A percentile compares a stretch with the other conserved stretches of the same genome.
phyloP scores from a whole-genome alignment of 306 rosid genomes.

The Coriaria nepalensis region DNA sequence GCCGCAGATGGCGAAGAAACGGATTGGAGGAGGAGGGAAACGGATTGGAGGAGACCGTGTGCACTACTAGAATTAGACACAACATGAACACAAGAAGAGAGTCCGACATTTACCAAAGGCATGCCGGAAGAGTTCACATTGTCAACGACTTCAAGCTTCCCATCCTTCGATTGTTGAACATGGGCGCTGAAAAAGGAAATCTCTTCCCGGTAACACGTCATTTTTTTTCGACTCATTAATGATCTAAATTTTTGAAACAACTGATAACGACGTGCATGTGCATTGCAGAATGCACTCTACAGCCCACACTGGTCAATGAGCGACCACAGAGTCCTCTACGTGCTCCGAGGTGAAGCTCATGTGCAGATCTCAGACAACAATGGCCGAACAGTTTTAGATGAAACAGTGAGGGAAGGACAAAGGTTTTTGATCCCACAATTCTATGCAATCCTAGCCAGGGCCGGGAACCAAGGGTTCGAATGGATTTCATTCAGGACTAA shows the following conservation, averaged over 20 bases:
- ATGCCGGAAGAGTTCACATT: conserved; percentile 14
- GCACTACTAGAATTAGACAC: conserved; percentile 12
- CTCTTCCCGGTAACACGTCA: conserved; percentile 12
- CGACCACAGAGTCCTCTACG: conserved; percentile 18
- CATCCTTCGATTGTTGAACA: conserved; percentile 6
- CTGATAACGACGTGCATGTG: too few relatives aligned
- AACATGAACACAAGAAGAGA: conserved; percentile 13
- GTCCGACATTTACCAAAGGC: conserved; percentile 9
- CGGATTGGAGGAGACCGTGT: conserved; percentile 16
- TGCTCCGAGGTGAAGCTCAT: conserved; percentile 14
- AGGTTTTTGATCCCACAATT: conserved; percentile 15
- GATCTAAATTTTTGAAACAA: not conserved
- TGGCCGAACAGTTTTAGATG: conserved; percentile 9
- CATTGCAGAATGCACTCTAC: conserved; percentile 14
- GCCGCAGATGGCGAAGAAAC: not conserved
- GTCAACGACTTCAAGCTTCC: conserved; percentile 16
- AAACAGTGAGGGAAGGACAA: conserved; percentile 10
- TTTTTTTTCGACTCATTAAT: not conserved
- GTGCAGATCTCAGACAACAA: conserved; percentile 13
- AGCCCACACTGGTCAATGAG: conserved; percentile 18
- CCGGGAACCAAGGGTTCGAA: conserved; percentile 13
- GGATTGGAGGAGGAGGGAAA: conserved; percentile 18
- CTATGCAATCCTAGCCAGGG: not conserved
- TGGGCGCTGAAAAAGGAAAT: conserved; percentile 21
- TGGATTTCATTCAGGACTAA: conserved; percentile 14